Evolutionary conservation across 2,329 filamentous ascomycete genomes (phyloP), one percentile per base, ranked within the genome.

Genomic region (Dendrostoma leiphaemia): DNA sequence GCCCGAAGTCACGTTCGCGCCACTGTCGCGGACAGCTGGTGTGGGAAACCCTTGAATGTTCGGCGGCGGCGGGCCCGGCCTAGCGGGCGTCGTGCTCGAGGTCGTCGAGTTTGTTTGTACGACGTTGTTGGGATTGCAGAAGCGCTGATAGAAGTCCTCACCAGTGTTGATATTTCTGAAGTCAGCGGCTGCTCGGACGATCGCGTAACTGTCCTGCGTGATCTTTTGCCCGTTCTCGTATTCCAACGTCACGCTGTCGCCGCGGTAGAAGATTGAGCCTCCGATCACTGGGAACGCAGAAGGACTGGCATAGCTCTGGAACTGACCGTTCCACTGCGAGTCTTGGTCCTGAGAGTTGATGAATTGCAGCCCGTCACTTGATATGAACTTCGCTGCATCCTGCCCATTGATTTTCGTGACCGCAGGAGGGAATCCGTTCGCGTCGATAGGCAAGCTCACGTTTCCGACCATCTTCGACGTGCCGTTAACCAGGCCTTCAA

Each of bases 321-420:
- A 67, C 19, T 61, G 60, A 2, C 60, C 53, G 50, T 65, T 73
- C 67, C 78, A 85, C 57, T 82, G 70, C 24, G 81, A 81, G 67
- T 85, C 82, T 1, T 71, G 72, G 59, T 85, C 82, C 58, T 85
- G 82, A 28, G 77, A 72, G 26, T 66, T 70, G 52, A 79, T 77
- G 49, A 65, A 65, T 31, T 69, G 70, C 47, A 75, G 68, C 9
- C 75, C 72, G 64, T 74, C 75, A 2, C 77, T 69, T 38, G 76
- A 69, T 17, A 84, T 68, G 56, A 73, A 79, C 1, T 71, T 71
- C 6, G 73, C 72, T 3, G 77, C 80, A 40, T 83, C 72, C 41
- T 76, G 65, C n/a, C 78, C 82, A 60, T 86, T 81, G 64, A 86
- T 85, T 54, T 75, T 65, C 1, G 69, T 67, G 31, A 86, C 72